These are phyloP conservation scores for Mycosphaerelloides madeirae DNA, from an alignment of 2,329 filamentous ascomycete genomes.

Conservation along the genomic window DNA sequence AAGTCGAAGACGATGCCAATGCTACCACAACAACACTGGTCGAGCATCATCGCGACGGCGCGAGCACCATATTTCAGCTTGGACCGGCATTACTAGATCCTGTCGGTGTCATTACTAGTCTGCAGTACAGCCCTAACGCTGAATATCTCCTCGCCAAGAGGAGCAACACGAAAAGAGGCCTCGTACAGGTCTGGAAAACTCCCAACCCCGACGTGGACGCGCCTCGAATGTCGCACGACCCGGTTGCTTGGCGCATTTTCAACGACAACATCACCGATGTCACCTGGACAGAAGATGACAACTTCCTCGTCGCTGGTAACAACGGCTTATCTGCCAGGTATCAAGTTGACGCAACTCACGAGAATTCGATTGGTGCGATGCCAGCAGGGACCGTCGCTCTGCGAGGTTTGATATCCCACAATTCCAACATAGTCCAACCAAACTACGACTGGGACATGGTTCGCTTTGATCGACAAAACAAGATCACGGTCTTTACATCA, in stretches of 20 bases:
- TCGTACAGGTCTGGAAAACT: constrained; percentile 30
- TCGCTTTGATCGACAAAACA: constrained; percentile 32
- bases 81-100: constrained; percentile 24
- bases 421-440: constrained; percentile 12
- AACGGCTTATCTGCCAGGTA: constrained; percentile 23
- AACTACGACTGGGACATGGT: constrained; percentile 27
- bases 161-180: constrained; percentile 28
- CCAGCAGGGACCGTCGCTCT: constrained; percentile 10
- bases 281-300: constrained; percentile 40
- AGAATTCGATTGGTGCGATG: constrained; percentile 5
- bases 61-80: constrained; percentile 18
- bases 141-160: constrained; percentile 27
- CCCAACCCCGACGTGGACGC: constrained; percentile 2
- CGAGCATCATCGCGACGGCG: constrained; percentile 20
- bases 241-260: constrained; percentile 38
- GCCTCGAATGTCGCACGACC: constrained; percentile 26
- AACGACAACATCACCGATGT: constrained; percentile 41
- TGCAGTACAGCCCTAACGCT: constrained; percentile 30
- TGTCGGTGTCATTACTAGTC: constrained; percentile 24
- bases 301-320: constrained; percentile 43
- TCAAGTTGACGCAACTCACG: constrained; percentile 16
- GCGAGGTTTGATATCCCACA: constrained; percentile 16
- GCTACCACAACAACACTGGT: constrained; percentile 23
- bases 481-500: constrained; percentile 34
- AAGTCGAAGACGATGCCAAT: constrained; percentile 18